Base-by-base conservation (phyloP, 2,329 filamentous ascomycete genomes). In the Talaromyces sp. region DNA sequence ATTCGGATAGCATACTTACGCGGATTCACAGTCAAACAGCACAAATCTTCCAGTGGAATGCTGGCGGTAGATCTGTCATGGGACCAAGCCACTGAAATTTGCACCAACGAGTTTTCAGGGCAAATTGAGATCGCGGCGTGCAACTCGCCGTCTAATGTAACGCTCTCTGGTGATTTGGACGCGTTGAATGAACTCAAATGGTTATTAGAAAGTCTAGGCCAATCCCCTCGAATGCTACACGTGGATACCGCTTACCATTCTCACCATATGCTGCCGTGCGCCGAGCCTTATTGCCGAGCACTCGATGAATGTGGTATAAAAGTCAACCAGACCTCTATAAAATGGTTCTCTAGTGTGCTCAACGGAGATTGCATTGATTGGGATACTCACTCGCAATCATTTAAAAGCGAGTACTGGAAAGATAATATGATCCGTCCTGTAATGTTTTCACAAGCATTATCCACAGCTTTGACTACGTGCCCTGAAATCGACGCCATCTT, bases 171-270 rank as follows among this genome's bases (percentile, higher is more conserved):
- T 6, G 44, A 51, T 3, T 51, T 27, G 44, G 44, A 51, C 44
- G 44, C 44, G 15, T 27, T 51, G 5, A 9, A 51, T 7, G 44
- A 51, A 9, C 44, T 51, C 13, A 27, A 51, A 22, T 51, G 44
- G 44, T 51, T 51, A 51, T 9, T 51, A 27, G 19, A 51, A 27
- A 51, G 44, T 51, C 44, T 51, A 25, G 61, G 67, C 2, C 66
- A 70, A 8, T 79, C 79, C 58, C 69, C 67, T 2, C 64, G 73
- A 1, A 63, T 65, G 19, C 69, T 80, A 0, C 63, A 68, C 19
- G 73, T 78, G 5, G 71, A 75, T 25, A 70, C 65, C 7, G 77
- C 78, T 0, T 80, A 78, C 55, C 77, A 80, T 62, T 76, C 74
- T 2, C 44, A 25, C 7, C 44, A 51, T 13, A 51, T 51, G 25